These are phyloP conservation scores for Tripterygium wilfordii DNA, from an alignment of 177 flowering plant species.

Conservation along the genomic window DNA sequence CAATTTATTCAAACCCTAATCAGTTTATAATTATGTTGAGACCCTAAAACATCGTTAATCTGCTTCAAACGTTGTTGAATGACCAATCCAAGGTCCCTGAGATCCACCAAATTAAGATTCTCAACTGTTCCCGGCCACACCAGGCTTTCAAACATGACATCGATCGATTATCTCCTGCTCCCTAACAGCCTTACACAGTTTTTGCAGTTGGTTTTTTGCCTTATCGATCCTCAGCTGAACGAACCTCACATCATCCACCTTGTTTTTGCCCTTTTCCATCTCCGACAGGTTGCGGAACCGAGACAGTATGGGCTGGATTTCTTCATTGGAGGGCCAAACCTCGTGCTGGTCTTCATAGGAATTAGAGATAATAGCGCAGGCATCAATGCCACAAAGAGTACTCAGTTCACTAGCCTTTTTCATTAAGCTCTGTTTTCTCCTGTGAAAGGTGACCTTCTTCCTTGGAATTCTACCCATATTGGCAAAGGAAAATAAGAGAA, in stretches of 20 bases:
- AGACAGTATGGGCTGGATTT: background rate
- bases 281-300: constrained; percentile 4
- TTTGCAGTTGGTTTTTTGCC: constrained; percentile 28
- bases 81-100: too few relatives aligned
- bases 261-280: constrained; percentile 35
- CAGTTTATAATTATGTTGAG: too few relatives aligned
- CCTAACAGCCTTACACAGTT: constrained; percentile 20
- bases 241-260: constrained; percentile 41
- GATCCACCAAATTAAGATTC: too few relatives aligned
- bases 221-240: constrained; percentile 24
- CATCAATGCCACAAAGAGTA: constrained; percentile 10
- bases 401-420: constrained; percentile 14
- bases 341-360: constrained; percentile 2
- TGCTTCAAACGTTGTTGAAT: too few relatives aligned
- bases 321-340: constrained; percentile 9
- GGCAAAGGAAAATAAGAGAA: background rate
- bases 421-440: constrained; percentile 8
- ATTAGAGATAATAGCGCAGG: constrained; percentile 8
- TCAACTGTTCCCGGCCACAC: too few relatives aligned
- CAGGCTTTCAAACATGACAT: background rate
- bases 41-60: too few relatives aligned
- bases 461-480: constrained; percentile 12
- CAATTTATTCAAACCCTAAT: too few relatives aligned
- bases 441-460: constrained; percentile 10
- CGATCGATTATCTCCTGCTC: constrained; percentile 20